Percentiles rank a stretch among this genome's conserved stretches.
phyloP scores from a whole-genome alignment of 1,139 yeast species.

The Geotrichum australiense region DNA sequence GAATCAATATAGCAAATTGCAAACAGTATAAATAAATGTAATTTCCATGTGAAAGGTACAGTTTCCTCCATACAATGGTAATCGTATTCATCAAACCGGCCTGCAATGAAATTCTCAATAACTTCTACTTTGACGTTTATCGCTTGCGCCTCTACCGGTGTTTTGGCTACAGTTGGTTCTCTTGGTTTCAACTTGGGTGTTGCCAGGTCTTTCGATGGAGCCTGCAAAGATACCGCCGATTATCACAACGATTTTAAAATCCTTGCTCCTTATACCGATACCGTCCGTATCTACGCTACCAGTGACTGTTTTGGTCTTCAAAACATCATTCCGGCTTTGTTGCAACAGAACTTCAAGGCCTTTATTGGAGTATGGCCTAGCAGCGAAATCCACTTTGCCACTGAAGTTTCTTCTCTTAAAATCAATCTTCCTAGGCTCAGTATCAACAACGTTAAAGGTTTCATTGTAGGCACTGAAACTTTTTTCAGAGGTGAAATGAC shows the following conservation, averaged over 20 bases:
- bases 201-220: conserved; percentile 43
- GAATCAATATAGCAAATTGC: too few species aligned
- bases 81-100: too few species aligned
- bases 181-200: conserved; percentile 79
- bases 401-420: conserved; percentile 61
- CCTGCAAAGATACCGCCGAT: conserved; percentile 52
- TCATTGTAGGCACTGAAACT: conserved; percentile 88
- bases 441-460: conserved; percentile 56
- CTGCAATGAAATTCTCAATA: background rate
- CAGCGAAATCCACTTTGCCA: conserved; percentile 62
- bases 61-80: too few species aligned
- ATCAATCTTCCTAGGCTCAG: conserved; percentile 63
- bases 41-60: too few species aligned
- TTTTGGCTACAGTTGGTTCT: conserved; percentile 15
- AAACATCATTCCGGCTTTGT: conserved; percentile 80
- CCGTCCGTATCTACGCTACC: conserved; percentile 75
- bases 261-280: conserved; percentile 49
- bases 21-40: too few species aligned
- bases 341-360: conserved; percentile 60
- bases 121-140: conserved; percentile 5
- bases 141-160: background rate
- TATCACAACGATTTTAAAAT: conserved; percentile 56
- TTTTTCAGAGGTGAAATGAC: conserved; percentile 77
- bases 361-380: conserved; percentile 89
- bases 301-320: conserved; percentile 82